Percentiles rank a stretch among this genome's conserved stretches.
These are phyloP conservation scores for Lachnellula suecica DNA, from an alignment of 2,329 filamentous ascomycete species.

Conservation along the genomic window DNA sequence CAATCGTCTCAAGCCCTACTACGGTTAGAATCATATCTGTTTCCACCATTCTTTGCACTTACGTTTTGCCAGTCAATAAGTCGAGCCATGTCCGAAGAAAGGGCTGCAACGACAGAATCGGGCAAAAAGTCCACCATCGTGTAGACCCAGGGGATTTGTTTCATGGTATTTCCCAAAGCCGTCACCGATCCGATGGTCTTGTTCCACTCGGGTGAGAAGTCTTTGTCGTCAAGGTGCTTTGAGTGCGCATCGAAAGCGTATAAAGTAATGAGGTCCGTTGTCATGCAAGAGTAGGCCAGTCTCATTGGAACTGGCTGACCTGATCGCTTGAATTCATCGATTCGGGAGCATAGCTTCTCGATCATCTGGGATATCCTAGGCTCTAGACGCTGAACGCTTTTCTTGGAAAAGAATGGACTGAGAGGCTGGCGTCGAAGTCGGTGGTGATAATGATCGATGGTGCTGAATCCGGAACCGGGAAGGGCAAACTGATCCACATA, in stretches of 20 bases:
- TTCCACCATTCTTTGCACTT: neutral
- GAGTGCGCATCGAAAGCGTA: conserved; percentile 29
- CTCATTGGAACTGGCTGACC: conserved; percentile 16
- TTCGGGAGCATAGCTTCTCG: conserved; percentile 20
- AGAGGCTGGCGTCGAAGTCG: conserved; percentile 20
- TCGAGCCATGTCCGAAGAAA: conserved; percentile 14
- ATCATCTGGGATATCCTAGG: conserved; percentile 18
- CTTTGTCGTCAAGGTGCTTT: conserved; percentile 20
- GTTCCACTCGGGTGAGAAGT: conserved; percentile 20
- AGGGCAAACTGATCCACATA: conserved; percentile 7
- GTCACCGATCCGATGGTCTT: conserved; percentile 16
- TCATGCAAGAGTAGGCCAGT: conserved; percentile 16
- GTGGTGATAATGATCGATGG: conserved; percentile 22
- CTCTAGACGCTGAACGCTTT: conserved; percentile 16
- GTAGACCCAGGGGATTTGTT: conserved; percentile 22
- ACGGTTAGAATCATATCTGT: neutral
- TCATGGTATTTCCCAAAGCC: conserved; percentile 13
- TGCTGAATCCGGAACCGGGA: conserved; percentile 13
- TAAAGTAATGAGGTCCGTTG: conserved; percentile 31
- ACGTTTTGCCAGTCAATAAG: conserved; percentile 17
- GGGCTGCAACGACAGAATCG: neutral
- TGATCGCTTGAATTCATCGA: conserved; percentile 17
- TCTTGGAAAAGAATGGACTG: conserved; percentile 27
- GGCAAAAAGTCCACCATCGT: conserved; percentile 9
- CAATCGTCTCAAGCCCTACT: conserved; percentile 5